Evolutionary conservation across 306 rosid species (phyloP).

Genomic region (Clitoria ternatea): DNA sequence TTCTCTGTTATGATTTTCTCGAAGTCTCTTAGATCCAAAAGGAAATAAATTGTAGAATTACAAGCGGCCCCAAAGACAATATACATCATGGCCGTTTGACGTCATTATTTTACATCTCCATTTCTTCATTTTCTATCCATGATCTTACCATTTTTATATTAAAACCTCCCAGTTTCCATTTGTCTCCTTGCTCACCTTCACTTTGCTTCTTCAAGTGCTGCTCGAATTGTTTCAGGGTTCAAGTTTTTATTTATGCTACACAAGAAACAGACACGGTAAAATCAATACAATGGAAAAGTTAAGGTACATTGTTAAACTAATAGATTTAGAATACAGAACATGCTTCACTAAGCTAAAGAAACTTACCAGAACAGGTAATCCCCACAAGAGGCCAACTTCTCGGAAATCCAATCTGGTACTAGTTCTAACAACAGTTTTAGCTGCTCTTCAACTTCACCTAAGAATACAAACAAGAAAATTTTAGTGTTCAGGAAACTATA

Average conservation of each 20-base stretch:
- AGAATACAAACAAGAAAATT: background rate
- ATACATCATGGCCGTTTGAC: too few species aligned
- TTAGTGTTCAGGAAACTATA: slow-evolving; percentile 7
- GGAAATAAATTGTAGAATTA: too few species aligned
- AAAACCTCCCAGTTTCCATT: too few species aligned
- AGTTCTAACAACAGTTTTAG: slow-evolving; percentile 56
- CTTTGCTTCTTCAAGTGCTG: slow-evolving; percentile 71
- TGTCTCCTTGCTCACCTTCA: slow-evolving; percentile 26
- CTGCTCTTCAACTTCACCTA: slow-evolving; percentile 77
- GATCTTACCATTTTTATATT: too few species aligned
- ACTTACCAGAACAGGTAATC: slow-evolving; percentile 60
- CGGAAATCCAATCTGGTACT: slow-evolving; percentile 81
- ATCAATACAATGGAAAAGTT: background rate
- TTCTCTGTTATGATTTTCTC: too few species aligned
- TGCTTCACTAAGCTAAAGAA: background rate
- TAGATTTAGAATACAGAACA: background rate
- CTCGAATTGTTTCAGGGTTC: slow-evolving; percentile 36
- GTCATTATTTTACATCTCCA: too few species aligned
- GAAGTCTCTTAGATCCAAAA: too few species aligned
- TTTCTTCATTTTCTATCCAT: too few species aligned
- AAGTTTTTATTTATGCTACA: slow-evolving; percentile 55
- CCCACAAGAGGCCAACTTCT: slow-evolving; percentile 50
- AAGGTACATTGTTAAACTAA: background rate
- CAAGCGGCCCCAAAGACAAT: too few species aligned
- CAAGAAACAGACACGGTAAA: background rate